Evolutionary conservation across 2,329 filamentous ascomycete species (phyloP).

Genomic region (Aspergillus fumigatus): DNA sequence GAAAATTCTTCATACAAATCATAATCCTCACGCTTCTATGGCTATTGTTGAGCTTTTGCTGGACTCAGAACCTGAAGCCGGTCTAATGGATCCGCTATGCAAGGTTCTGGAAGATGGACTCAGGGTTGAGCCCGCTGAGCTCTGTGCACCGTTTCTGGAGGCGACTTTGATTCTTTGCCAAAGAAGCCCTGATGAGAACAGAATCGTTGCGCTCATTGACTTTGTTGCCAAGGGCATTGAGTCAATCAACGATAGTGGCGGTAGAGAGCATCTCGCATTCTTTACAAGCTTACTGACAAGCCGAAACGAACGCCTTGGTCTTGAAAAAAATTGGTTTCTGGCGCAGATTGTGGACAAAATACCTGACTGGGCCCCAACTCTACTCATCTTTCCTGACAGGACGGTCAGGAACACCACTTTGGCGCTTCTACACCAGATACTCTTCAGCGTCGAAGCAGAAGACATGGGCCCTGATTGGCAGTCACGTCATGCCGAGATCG

Average conservation of each 20-base stretch:
- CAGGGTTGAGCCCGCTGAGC: conserved; percentile 45
- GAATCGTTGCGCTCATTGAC: conserved; percentile 36
- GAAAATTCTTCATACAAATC: conserved; percentile 61
- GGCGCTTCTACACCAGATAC: conserved; percentile 38
- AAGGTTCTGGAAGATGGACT: conserved; percentile 53
- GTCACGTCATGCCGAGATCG: conserved; percentile 24
- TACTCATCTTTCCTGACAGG: conserved; percentile 49
- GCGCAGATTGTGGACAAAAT: conserved; percentile 38
- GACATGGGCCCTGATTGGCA: conserved; percentile 25
- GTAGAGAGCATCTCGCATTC: conserved; percentile 47
- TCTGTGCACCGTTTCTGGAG: conserved; percentile 55
- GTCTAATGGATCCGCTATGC: conserved; percentile 46
- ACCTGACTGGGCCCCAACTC: conserved; percentile 47
- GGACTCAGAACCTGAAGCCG: conserved; percentile 48
- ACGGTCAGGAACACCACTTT: conserved; percentile 43
- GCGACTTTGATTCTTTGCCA: conserved; percentile 53
- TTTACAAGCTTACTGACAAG: conserved; percentile 50
- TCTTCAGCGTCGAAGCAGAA: conserved; percentile 37
- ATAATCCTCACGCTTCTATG: conserved; percentile 50
- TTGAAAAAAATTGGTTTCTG: conserved; percentile 32
- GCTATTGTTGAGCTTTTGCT: conserved; percentile 57
- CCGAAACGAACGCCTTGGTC: conserved; percentile 34
- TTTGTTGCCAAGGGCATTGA: conserved; percentile 44
- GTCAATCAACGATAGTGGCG: conserved; percentile 46
- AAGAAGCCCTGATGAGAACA: conserved; percentile 31